Percentiles rank a stretch among this genome's conserved stretches.
Conservation (phyloP, 2,329 filamentous ascomycete species). For the Coniochaeta pulveracea region DNA sequence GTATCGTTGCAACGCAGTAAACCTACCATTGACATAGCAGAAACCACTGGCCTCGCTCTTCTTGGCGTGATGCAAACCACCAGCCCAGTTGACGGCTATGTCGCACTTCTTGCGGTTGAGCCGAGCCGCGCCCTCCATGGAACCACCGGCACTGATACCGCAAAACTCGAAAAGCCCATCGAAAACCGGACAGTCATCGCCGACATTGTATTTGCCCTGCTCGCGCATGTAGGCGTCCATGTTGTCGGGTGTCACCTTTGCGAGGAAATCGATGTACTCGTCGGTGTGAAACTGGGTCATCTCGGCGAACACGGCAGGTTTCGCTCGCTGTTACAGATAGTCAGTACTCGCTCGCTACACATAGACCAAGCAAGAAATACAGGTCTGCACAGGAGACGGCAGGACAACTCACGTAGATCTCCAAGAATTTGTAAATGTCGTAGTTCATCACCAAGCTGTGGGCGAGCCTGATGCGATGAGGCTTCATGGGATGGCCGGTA, state of each 20-base stretch:
- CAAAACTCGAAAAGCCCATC: conserved; percentile 97
- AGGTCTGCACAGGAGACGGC: conserved; percentile 12
- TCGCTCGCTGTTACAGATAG: conserved; percentile 50
- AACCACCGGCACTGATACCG: conserved; percentile 85
- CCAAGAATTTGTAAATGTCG: conserved; percentile 92
- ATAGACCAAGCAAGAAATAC: background rate
- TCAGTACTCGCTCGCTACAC: background rate
- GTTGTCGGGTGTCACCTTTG: conserved; percentile 94
- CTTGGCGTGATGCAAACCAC: conserved; percentile 93
- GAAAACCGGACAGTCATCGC: conserved; percentile 95
- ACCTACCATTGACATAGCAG: conserved; percentile 90
- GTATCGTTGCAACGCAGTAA: too few relatives aligned
- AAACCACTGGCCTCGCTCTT: conserved; percentile 95
- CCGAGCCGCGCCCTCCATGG: conserved; percentile 84
- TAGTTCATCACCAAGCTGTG: conserved; percentile 96
- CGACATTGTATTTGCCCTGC: conserved; percentile 87
- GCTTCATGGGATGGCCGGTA: conserved; percentile 97
- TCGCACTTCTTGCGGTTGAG: conserved; percentile 87
- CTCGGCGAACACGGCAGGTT: conserved; percentile 79
- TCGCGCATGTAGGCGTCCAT: conserved; percentile 91
- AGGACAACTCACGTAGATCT: conserved; percentile 68
- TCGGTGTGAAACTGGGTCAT: conserved; percentile 90
- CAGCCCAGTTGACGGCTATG: conserved; percentile 97
- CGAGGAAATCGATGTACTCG: conserved; percentile 92
- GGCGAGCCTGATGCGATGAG: conserved; percentile 86